These are phyloP conservation scores for Elasticomyces elasticus DNA, from an alignment of 495 filamentous ascomycete genomes.

Conservation along the genomic window DNA sequence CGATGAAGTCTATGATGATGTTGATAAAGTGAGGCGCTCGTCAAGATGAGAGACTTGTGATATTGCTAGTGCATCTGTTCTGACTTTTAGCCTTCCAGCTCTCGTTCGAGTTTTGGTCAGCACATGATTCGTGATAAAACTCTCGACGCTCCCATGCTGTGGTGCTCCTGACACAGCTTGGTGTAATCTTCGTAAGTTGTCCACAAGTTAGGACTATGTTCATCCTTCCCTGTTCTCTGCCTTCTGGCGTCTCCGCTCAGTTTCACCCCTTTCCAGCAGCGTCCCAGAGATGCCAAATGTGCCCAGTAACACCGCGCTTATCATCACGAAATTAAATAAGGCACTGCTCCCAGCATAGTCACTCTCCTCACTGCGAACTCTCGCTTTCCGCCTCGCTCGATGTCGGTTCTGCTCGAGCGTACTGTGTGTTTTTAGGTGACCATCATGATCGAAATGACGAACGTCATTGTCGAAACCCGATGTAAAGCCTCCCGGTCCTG, in stretches of 20 bases:
- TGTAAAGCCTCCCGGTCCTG: slow-evolving; percentile 16
- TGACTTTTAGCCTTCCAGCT: no score
- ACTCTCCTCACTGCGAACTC: slow-evolving; percentile 2
- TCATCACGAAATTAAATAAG: slow-evolving; percentile 38
- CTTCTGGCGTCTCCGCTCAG: slow-evolving; percentile 5
- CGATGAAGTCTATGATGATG: no score
- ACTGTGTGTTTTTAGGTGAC: slow-evolving; percentile 58
- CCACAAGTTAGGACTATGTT: no score
- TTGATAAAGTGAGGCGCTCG: no score
- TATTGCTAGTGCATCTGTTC: no score
- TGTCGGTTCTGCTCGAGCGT: slow-evolving; percentile 46
- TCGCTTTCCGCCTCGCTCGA: slow-evolving; percentile 21
- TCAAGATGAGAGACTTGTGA: no score
- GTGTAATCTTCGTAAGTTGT: no score
- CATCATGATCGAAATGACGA: slow-evolving; percentile 53
- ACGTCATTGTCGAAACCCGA: slow-evolving; percentile 40
- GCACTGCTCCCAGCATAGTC: slow-evolving; percentile 31
- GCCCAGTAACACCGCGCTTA: slow-evolving; percentile 21
- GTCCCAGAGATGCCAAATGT: slow-evolving; percentile 17
- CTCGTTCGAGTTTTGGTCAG: no score
- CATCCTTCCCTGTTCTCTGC: slow-evolving; percentile 14
- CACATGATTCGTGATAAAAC: no score
- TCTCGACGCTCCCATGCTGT: no score
- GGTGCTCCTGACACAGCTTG: no score
- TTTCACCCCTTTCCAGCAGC: slow-evolving; percentile 5